phyloP scores from a whole-genome alignment of 208 protist genomes.

The Leishmania guyanensis region DNA sequence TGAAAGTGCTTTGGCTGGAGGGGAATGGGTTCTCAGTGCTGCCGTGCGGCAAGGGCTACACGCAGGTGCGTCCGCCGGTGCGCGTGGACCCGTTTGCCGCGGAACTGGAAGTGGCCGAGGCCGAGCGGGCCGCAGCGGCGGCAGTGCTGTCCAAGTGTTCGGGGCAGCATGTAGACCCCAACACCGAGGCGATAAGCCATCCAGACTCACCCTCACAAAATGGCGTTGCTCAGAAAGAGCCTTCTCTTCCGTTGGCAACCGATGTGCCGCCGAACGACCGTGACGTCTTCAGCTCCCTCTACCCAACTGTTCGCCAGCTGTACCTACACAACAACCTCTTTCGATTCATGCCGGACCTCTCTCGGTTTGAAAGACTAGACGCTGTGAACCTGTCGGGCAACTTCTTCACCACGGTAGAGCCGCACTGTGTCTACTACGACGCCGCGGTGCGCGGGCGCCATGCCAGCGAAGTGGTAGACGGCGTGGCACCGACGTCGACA shows the following conservation, averaged over 20 bases:
- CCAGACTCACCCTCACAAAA: not conserved
- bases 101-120: constrained; percentile 13
- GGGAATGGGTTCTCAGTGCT: constrained; percentile 82
- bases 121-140: constrained; percentile 1
- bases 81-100: constrained; percentile 34
- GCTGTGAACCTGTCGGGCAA: constrained; percentile 93
- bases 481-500: not conserved
- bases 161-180: constrained; percentile 28
- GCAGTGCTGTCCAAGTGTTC: not conserved
- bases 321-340: constrained; percentile 95
- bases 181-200: not conserved
- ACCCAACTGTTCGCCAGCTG: constrained; percentile 86
- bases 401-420: constrained; percentile 66
- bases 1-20: constrained; percentile 94
- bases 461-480: not conserved
- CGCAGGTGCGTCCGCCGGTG: constrained; percentile 44
- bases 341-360: constrained; percentile 83
- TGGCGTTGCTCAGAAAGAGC: not conserved
- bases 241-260: constrained; percentile 18
- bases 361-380: constrained; percentile 81
- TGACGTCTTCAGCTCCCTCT: constrained; percentile 83
- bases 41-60: constrained; percentile 53
- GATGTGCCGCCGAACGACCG: constrained; percentile 29
- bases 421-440: constrained; percentile 58
- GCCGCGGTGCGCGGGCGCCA: constrained; percentile 11